Percentiles rank a stretch among this genome's conserved stretches.
Conservation (phyloP, 345 rosid genomes). For the Eucalyptus caleyi region DNA sequence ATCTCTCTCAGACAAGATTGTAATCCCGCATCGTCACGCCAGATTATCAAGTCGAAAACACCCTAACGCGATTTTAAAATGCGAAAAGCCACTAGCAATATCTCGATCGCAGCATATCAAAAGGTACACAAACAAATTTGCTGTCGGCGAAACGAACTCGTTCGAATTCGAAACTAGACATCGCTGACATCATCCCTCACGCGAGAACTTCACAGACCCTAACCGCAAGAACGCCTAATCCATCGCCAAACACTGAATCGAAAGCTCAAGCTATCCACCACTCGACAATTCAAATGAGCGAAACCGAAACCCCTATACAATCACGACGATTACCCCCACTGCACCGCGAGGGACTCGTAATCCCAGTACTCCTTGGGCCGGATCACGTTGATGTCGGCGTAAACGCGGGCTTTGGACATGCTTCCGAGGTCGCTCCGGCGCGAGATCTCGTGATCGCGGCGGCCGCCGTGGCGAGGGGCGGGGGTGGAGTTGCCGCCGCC, state of each 20-base stretch:
- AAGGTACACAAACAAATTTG: not conserved
- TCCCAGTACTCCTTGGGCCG: slow-evolving; percentile 77
- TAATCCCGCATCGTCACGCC: not conserved
- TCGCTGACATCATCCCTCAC: not conserved
- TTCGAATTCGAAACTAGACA: not conserved
- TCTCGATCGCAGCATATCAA: not conserved
- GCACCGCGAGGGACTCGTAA: slow-evolving; percentile 39
- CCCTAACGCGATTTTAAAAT: not conserved
- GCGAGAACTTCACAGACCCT: not conserved
- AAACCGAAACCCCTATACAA: not conserved
- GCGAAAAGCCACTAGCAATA: not conserved
- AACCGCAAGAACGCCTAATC: not conserved
- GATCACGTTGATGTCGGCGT: slow-evolving; percentile 70
- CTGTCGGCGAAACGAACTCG: not conserved
- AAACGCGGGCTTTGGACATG: slow-evolving; percentile 92
- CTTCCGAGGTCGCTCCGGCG: not conserved
- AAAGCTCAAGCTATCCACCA: not conserved
- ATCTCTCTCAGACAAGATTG: not conserved
- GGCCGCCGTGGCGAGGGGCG: not conserved
- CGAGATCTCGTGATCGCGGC: not conserved
- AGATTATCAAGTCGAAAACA: not conserved
- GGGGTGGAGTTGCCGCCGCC: not conserved
- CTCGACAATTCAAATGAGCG: not conserved
- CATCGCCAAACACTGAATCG: not conserved
- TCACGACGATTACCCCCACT: slow-evolving; percentile 53